Conservation (phyloP, 2,329 filamentous ascomycete genomes). For the Arthrobotrys megalospora region DNA sequence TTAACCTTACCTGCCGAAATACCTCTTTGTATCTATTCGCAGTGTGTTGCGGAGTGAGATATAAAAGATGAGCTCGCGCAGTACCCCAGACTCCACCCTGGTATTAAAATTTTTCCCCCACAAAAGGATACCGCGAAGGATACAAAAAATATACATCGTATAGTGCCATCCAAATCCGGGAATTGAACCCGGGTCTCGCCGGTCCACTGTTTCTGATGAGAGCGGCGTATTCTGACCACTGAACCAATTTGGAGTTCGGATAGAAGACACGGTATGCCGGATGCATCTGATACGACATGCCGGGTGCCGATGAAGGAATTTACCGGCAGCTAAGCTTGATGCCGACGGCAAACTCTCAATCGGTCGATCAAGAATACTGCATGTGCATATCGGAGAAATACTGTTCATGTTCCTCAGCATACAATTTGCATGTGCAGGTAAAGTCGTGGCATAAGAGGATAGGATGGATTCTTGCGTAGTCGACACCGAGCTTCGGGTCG, state of each 20-base stretch:
- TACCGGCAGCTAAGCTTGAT: neutral
- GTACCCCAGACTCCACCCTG: neutral
- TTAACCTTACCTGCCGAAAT: neutral
- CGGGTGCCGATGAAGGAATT: constrained; percentile 19
- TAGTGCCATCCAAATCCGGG: constrained; percentile 34
- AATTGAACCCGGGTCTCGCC: constrained; percentile 47
- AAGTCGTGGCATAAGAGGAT: constrained; percentile 36
- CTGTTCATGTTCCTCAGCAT: constrained; percentile 15
- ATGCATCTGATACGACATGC: constrained; percentile 21
- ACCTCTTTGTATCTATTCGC: neutral
- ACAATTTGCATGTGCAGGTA: constrained; percentile 17
- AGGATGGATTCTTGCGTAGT: neutral
- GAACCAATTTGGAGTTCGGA: constrained; percentile 45
- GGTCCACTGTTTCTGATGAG: constrained; percentile 26
- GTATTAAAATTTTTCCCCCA: constrained; percentile 11
- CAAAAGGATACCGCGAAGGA: constrained; percentile 7
- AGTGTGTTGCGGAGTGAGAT: constrained; percentile 15
- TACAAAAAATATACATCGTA: constrained; percentile 4
- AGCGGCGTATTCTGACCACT: constrained; percentile 39
- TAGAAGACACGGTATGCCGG: constrained; percentile 23
- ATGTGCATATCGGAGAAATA: constrained; percentile 5
- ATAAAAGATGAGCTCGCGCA: constrained; percentile 15
- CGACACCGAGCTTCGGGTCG: neutral
- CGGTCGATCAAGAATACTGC: constrained; percentile 3
- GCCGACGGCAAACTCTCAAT: constrained; percentile 11